Evolutionary conservation across 768 basidiomycete species (phyloP), one percentile per base, ranked within the genome.

Genomic region (Dacryopinax spathularia): DNA sequence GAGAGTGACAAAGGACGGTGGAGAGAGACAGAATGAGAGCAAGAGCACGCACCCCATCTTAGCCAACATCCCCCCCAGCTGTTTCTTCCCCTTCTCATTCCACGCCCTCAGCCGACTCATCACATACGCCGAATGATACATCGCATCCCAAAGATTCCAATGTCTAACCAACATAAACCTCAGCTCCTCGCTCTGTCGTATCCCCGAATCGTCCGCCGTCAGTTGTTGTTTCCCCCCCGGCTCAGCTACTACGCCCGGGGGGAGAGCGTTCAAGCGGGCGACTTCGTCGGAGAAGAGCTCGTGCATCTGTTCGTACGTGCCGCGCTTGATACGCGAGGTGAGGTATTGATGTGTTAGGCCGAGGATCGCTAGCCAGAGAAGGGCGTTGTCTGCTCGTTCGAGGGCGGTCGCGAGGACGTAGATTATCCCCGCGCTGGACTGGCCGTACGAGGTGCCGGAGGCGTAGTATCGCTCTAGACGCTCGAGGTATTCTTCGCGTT

Each of bases 111-210:
- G 80, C 73, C 91, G 92, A 60, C 89, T 87, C 6, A 93, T 94
- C 18, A 99, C 87, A 70, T 98, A 99, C 64, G 89, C 89, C 2
- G 93, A 96, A 73, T 99, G 95, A 69, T 87, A 86, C 96, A 99
- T 98, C 12, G 94, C 86, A 70, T 99, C 96, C 71, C 97, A 98
- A 48, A 99, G 75, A 33, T 88, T 97, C 96, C 96, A 99, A 76
- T 98, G 96, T 63, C 95, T 82, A 72, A 94, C 93, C 62, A 97
- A 81, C 76, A 87, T 93, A 73, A 99, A 98, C 27, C 96, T 82
- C 62, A 98, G 77, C 73, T 99, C 96, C 61, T 94, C 91, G 33
- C 84, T 85, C 37, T 86, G 79, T 36, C 90, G 83, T 66, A 99
- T 84, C 33, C 86, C 84, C 64, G 80, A 77, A 71, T 98, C 94